Conservation (phyloP, 768 basidiomycete species). For the Lanmaoa pseudosensibilis region DNA sequence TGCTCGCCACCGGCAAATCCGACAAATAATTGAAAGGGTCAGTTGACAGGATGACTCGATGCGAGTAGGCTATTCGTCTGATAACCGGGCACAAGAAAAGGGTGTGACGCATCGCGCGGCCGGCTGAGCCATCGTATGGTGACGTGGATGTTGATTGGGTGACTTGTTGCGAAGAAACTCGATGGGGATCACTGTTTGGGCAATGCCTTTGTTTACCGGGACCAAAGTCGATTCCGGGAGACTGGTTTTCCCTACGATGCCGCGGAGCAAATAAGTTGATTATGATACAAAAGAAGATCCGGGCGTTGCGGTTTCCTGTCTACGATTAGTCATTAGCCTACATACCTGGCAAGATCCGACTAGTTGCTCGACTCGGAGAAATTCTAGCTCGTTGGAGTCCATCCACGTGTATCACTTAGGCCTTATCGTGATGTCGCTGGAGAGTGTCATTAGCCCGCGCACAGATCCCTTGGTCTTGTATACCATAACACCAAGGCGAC, state of each 20-base stretch:
- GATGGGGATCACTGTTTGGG: background rate
- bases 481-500: background rate
- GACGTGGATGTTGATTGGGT: background rate
- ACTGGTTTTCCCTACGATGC: background rate
- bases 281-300: slow-evolving; percentile 11
- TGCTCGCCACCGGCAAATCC: slow-evolving; percentile 2
- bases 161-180: background rate
- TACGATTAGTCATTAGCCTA: background rate
- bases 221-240: background rate
- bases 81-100: background rate
- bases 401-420: background rate
- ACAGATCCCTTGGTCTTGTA: background rate
- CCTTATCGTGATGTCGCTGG: background rate
- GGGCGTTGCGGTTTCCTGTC: background rate
- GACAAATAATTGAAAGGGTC: background rate
- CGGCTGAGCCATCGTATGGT: background rate
- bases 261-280: slow-evolving; percentile 10
- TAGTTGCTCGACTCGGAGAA: background rate
- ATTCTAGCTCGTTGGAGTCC: background rate
- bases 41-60: background rate
- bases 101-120: background rate
- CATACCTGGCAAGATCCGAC: slow-evolving; percentile 18
- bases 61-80: background rate
- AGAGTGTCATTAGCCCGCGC: background rate
- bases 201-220: slow-evolving; percentile 10